Conservation (phyloP, 1,284 basidiomycete species). For the Ganoderma lucidum region DNA sequence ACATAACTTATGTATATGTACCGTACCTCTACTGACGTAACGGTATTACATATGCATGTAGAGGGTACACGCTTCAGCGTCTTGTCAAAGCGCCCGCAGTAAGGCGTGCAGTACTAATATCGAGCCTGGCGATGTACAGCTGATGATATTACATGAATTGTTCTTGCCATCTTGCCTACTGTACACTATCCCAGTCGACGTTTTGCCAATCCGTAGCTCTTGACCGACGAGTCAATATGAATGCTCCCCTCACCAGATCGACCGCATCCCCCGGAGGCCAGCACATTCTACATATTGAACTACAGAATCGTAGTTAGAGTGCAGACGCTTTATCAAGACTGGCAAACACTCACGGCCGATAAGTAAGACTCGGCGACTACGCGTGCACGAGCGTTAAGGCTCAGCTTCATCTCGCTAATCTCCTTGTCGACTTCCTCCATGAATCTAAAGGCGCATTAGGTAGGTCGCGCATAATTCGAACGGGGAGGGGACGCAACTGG, state of each 20-base stretch:
- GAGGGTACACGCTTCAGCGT: neutral
- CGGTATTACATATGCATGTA: too few species aligned
- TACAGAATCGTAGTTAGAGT: slow-evolving; percentile 11
- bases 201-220: neutral
- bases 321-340: neutral
- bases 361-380: slow-evolving; percentile 95
- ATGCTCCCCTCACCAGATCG: neutral
- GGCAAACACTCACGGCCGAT: slow-evolving; percentile 62
- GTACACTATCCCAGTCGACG: slow-evolving; percentile 15
- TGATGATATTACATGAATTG: slow-evolving; percentile 24
- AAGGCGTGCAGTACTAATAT: neutral
- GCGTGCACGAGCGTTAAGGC: slow-evolving; percentile 94
- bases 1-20: too few species aligned
- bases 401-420: slow-evolving; percentile 91
- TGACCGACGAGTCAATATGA: neutral
- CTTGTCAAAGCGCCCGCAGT: neutral
- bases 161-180: slow-evolving; percentile 25
- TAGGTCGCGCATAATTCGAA: slow-evolving; percentile 1
- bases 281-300: slow-evolving; percentile 36
- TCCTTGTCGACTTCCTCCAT: slow-evolving; percentile 98
- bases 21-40: too few species aligned
- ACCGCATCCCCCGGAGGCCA: neutral
- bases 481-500: slow-evolving; percentile 63
- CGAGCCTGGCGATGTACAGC: neutral
- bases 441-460: slow-evolving; percentile 61